Evolutionary conservation across 352 stramenopile genomes (phyloP).

Genomic region (Globisporangium orthogonon): DNA sequence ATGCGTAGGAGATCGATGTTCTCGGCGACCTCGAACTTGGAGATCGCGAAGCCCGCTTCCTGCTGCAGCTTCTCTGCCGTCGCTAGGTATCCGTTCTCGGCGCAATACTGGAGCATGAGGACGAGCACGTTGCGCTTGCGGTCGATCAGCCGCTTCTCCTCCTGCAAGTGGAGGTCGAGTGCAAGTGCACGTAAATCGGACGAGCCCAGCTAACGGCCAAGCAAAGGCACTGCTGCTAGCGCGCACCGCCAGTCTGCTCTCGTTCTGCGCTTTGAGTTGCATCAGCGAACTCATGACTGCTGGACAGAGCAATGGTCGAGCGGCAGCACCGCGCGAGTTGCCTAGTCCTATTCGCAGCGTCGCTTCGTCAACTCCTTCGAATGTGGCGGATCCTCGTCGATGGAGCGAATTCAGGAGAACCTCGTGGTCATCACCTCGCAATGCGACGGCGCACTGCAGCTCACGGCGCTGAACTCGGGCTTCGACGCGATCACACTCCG

Average conservation of each 20-base stretch:
- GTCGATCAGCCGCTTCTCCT: conserved; percentile 86
- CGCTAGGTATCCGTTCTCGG: conserved; percentile 80
- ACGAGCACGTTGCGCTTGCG: conserved; percentile 82
- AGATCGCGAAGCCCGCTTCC: conserved; percentile 75
- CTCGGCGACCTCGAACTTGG: conserved; percentile 90
- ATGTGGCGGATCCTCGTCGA: no score
- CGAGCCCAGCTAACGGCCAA: background rate
- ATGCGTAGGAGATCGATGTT: conserved; percentile 89
- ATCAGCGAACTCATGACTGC: conserved; percentile 71
- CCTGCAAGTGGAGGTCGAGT: conserved; percentile 18
- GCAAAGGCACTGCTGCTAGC: background rate
- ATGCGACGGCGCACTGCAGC: conserved; percentile 28
- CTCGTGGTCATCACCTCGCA: conserved; percentile 26
- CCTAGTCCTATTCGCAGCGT: no score
- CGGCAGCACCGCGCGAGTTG: no score
- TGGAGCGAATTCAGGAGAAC: conserved; percentile 21
- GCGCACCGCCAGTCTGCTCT: conserved; percentile 62
- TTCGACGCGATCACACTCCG: conserved; percentile 27
- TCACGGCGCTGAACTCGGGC: conserved; percentile 34
- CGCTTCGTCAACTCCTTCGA: no score
- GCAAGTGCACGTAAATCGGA: background rate
- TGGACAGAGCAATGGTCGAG: background rate
- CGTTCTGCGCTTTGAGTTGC: conserved; percentile 79
- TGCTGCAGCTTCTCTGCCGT: conserved; percentile 85
- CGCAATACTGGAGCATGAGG: conserved; percentile 80